Percentiles rank a stretch among this genome's conserved stretches.
phyloP scores from a whole-genome alignment of 495 filamentous ascomycete genomes.

The Penicillium riverlandense region DNA sequence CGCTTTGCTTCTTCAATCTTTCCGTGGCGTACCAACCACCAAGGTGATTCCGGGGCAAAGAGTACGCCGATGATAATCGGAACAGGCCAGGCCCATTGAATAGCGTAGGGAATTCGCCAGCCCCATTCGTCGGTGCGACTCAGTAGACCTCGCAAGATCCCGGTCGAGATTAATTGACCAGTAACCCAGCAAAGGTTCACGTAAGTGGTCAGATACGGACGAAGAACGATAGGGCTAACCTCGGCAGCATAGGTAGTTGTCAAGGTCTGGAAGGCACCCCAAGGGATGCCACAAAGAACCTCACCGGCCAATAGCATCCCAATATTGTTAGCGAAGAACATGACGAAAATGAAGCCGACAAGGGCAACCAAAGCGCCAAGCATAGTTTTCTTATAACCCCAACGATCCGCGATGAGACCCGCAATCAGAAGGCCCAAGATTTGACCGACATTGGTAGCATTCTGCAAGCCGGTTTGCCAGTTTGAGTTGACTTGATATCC shows the following conservation, averaged over 20 bases:
- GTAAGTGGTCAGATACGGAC: no score
- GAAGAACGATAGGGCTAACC: no score
- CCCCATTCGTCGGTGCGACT: slow-evolving; percentile 19
- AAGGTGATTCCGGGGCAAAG: slow-evolving; percentile 45
- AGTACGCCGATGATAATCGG: slow-evolving; percentile 27
- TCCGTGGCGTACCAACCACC: slow-evolving; percentile 32
- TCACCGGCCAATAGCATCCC: no score
- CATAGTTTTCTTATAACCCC: no score
- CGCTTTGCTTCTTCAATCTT: slow-evolving; percentile 32
- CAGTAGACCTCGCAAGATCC: slow-evolving; percentile 30
- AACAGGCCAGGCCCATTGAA: slow-evolving; percentile 27
- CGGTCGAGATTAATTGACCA: slow-evolving; percentile 32
- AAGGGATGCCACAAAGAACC: no score
- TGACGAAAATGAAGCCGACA: no score
- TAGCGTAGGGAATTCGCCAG: slow-evolving; percentile 29
- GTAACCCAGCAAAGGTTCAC: slow-evolving; percentile 6
- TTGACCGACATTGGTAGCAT: slow-evolving; percentile 54
- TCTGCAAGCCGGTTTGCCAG: slow-evolving; percentile 67
- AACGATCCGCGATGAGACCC: slow-evolving; percentile 57
- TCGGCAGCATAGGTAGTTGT: no score
- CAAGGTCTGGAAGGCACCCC: no score
- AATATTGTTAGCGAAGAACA: no score
- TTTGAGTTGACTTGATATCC: slow-evolving; percentile 55
- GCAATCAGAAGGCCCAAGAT: slow-evolving; percentile 66
- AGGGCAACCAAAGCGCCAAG: no score